These are phyloP conservation scores for Ogataea zsoltii DNA, from an alignment of 805 yeast genomes.

Conservation along the genomic window DNA sequence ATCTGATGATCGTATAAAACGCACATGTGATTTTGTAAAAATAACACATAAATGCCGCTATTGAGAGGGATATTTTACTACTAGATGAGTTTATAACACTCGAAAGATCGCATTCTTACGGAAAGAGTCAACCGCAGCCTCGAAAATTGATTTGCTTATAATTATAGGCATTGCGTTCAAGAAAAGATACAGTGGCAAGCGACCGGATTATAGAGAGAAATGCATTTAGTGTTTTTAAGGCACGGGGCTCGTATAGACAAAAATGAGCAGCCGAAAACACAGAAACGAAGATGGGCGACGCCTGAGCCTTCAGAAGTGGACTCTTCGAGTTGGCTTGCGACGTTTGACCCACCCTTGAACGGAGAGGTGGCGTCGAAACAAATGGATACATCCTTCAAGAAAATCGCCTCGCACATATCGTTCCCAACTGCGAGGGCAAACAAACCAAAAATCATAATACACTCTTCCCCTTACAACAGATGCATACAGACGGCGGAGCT, in stretches of 20 bases:
- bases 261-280: conserved; percentile 1
- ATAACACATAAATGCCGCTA: conserved; percentile 1
- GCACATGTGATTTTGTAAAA: conserved; percentile 6
- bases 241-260: conserved; percentile 37
- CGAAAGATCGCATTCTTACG: background rate
- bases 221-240: conserved; percentile 36
- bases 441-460: conserved; percentile 29
- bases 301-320: conserved; percentile 13
- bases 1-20: conserved; percentile 3
- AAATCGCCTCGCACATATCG: conserved; percentile 27
- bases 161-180: too few species aligned
- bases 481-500: conserved; percentile 44
- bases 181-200: too few species aligned
- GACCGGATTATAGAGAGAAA: conserved; percentile 7
- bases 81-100: background rate
- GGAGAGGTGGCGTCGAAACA: conserved; percentile 24
- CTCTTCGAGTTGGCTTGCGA: conserved; percentile 35
- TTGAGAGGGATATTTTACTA: background rate
- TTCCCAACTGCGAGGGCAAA: conserved; percentile 4
- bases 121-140: background rate
- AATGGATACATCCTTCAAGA: conserved; percentile 30
- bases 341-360: conserved; percentile 39
- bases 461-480: conserved; percentile 45
- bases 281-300: background rate
- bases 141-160: too few species aligned